Percentiles rank a stretch among this genome's conserved stretches.
Conservation (phyloP, 345 rosid genomes). For the Sisymbrium altissimum region DNA sequence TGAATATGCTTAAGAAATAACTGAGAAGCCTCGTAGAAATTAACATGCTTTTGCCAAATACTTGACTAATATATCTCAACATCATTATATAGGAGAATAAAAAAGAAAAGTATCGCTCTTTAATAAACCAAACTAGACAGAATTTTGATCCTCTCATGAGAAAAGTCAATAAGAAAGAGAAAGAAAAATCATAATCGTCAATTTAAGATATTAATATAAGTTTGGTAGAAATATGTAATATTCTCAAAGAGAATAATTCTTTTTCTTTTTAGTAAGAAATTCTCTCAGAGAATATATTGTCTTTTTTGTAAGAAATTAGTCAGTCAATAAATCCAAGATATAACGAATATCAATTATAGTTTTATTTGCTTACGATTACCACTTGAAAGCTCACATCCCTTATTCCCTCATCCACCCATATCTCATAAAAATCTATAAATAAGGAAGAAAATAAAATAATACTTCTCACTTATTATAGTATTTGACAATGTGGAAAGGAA, state of each 20-base stretch:
- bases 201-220: neutral
- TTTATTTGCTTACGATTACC: conserved; percentile 6
- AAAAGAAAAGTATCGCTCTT: neutral
- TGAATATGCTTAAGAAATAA: neutral
- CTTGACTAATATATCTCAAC: conserved; percentile 4
- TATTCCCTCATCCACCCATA: neutral
- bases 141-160: neutral
- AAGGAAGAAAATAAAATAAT: neutral
- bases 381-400: conserved; percentile 5
- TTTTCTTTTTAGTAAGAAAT: neutral
- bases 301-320: neutral
- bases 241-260: neutral
- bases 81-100: neutral
- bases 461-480: conserved; percentile 1
- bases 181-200: conserved; percentile 8
- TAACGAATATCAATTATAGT: neutral
- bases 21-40: conserved; percentile 23
- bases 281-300: neutral
- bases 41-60: conserved; percentile 1
- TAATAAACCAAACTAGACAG: neutral
- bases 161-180: conserved; percentile 7
- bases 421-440: neutral
- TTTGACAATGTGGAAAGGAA: conserved; percentile 22
- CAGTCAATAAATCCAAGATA: neutral
- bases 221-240: neutral